Evolutionary conservation across 1,139 yeast species (phyloP), one percentile per base, ranked within the genome.

Genomic region (Geotrichum bryndzae): DNA sequence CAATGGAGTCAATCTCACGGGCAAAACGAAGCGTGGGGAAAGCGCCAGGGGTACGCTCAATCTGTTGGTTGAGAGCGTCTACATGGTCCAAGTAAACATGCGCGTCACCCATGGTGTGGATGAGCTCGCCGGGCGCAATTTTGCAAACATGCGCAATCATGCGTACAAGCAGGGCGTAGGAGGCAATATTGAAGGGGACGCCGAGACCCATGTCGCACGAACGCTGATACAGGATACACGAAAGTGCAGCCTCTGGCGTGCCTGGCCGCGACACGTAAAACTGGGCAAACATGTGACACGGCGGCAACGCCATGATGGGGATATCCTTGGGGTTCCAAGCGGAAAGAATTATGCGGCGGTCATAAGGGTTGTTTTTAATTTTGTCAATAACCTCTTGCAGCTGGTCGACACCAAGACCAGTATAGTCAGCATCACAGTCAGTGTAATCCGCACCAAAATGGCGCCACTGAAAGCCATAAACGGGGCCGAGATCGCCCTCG

Each of bases 151-250:
- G 92, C 1, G 99, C 99, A 68, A 94, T 88, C 98, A 94, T 94
- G 69, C 83, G 87, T 2, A 97, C 91, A 66, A 94, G 80, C 64
- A 94, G 79, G 0, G 99, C 96, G 73, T 94, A 94, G 0, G 97
- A 90, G 0, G 99, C 99, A 70, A 95, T 94, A 73, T 94, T 95
- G 76, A 94, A 94, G 0, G 99, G 99, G 18, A 94, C 98, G 13
- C 99, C 99, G 48, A 94, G 82, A 0, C 99, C 99, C 97, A 94
- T 92, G 72, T 94, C 99, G 76, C 98, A 94, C n/a, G 97, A 90
- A 70, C 99, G 83, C 77, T 94, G 99, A 76, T 95, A 94, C 77
- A 94, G 79, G 64, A 88, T 83, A 74, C 99, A 95, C 15, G 95
- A 88, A 63, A 94, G 81, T 69, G 77, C 84, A 25, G 74, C 75